Base-by-base conservation (phyloP, 495 filamentous ascomycete species). In the Xylaria palmicola region DNA sequence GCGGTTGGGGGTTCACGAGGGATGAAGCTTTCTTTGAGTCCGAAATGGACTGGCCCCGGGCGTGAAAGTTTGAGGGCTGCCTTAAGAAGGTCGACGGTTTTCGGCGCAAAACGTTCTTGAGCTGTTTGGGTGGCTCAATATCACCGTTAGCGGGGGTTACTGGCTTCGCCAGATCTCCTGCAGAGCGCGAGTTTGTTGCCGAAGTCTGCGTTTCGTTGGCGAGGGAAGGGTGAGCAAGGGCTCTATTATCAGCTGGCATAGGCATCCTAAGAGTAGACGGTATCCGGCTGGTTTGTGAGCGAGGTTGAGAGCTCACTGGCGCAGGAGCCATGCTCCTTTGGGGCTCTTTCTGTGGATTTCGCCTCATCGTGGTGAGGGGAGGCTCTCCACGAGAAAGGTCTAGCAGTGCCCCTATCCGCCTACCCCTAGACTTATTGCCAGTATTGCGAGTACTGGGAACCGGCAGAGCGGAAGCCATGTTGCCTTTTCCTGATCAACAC, bases 1-100 rank as follows among this genome's bases (percentile, higher is more conserved):
- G 70, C 13, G 65, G 63, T 37, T 73, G 73, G 3, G 68, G 68
- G 7, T 65, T 74, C 13, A 70, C 63, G 26, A 75, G 66, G 13
- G 77, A 77, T 20, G 71, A 79, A 43, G 64, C 76, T 55, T 74
- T 75, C 57, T 40, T 72, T 52, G 70, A 76, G 39, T 69, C 73
- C 62, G 66, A 68, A 47, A 56, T 66, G 44, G 71, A 65, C 44
- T 74, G 73, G 41, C 34, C 71, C 20, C 59, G 74, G 30, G 34
- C 39, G 1, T 20, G 22, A 6, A 37, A 8, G 48, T 54, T 73
- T 54, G 56, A 62, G 12, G 67, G 36, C 6, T 79, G 75, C 63
- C 74, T 72, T 6, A 75, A 67, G n/a, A 79, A 48, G 8, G 70
- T 77, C 30, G 82, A 77, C 29, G 73, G 76, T 63, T 83, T 83